Base-by-base conservation (phyloP, 805 yeast species). In the Priceomyces haplophilus region DNA sequence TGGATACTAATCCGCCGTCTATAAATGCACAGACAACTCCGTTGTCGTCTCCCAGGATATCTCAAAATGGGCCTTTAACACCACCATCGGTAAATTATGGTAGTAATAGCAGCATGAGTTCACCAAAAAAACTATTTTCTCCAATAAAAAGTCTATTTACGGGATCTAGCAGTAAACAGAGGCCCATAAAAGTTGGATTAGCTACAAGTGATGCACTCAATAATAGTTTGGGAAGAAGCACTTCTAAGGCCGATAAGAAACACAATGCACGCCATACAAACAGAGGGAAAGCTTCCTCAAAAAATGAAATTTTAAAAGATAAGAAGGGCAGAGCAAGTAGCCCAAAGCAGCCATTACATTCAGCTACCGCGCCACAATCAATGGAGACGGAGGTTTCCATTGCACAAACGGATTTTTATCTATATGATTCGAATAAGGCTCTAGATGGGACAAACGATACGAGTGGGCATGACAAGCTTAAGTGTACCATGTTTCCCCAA, bases 121-220 rank as follows among this genome's bases (percentile, higher is more conserved):
- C 71, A 5, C 73, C 73, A 20, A 66, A 67, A 47, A 67, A 67
- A 48, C 51, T 67, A 24, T 50, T 67, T 24, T 59, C 67, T 1
- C 73, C 73, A 1, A 66, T 67, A 13, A 60, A 58, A 46, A 64
- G 65, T 44, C 37, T 62, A 41, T 67, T 64, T 50, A 53, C 50
- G 44, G 41, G 45, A 3, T 53, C 34, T 49, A 51, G 39, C 42
- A 8, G 10, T 18, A 55, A 52, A 37, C 21, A 48, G 12, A 57
- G 47, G 36, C 33, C 47, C 11, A 17, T 39, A 11, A 31, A 18
- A 21, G 17, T 18, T n/a, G 30, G 29, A 7, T 34, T 42, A 16
- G 12, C 37, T 13, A 33, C 50, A 12, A 35, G 25, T 37, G 45
- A 49, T 33, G 35, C 16, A 17, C 38, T 44, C 35, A 41, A 40